Evolutionary conservation across 2,329 filamentous ascomycete species (phyloP).

Genomic region (Fusarium longipes): DNA sequence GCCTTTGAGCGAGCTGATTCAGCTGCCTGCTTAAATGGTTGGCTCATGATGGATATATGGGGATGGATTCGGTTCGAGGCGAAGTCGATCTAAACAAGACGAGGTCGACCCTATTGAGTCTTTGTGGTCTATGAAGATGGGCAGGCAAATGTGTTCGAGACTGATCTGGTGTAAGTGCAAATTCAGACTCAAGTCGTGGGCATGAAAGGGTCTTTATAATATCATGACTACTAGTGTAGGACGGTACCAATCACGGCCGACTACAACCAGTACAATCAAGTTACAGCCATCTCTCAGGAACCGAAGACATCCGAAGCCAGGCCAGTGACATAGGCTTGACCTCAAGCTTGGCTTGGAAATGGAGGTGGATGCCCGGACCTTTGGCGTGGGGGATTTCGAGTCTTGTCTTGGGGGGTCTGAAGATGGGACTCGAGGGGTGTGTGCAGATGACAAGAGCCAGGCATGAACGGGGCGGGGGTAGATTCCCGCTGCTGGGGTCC

Average conservation of each 20-base stretch:
- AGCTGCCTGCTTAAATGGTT: conserved; percentile 65
- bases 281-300: conserved; percentile 36
- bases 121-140: conserved; percentile 11
- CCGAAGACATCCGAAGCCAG: conserved; percentile 45
- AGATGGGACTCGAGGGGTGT: conserved; percentile 16
- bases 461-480: conserved; percentile 40
- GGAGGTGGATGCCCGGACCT: conserved; percentile 35
- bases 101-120: conserved; percentile 26
- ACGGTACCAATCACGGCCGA: conserved; percentile 32
- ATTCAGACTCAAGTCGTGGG: conserved; percentile 26
- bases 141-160: conserved; percentile 7
- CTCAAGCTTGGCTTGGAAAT: conserved; percentile 11
- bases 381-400: conserved; percentile 31
- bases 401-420: conserved; percentile 24
- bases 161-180: conserved; percentile 37
- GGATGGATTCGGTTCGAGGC: conserved; percentile 13
- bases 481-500: conserved; percentile 37
- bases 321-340: conserved; percentile 28
- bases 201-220: conserved; percentile 42
- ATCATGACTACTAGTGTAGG: conserved; percentile 33
- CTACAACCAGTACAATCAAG: conserved; percentile 28
- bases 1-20: conserved; percentile 67
- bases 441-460: conserved; percentile 16
- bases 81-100: conserved; percentile 16
- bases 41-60: conserved; percentile 54